Percentiles rank a stretch among this genome's conserved stretches.
These are phyloP conservation scores for Trichocomaceae sp. DNA, from an alignment of 2,329 filamentous ascomycete species.

Conservation along the genomic window DNA sequence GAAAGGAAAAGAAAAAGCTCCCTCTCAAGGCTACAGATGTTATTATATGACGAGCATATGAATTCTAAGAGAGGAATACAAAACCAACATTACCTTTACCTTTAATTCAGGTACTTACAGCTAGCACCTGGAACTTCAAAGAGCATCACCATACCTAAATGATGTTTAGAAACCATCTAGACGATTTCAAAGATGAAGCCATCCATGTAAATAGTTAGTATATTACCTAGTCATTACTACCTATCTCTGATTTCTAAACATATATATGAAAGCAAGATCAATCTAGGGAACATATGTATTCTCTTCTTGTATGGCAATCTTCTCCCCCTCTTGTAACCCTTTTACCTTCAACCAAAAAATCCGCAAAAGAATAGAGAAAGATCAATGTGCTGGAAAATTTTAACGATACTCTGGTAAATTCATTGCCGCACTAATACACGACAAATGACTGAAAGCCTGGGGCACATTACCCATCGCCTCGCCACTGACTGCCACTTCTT, in stretches of 20 bases:
- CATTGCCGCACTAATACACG: constrained; percentile 69
- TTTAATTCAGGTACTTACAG: neutral
- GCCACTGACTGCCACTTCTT: constrained; percentile 67
- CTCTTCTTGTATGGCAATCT: neutral
- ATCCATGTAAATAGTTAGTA: neutral
- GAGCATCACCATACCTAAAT: neutral
- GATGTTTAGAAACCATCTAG: neutral
- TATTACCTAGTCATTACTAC: neutral
- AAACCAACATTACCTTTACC: neutral
- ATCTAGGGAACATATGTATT: neutral
- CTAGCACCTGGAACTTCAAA: neutral
- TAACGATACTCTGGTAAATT: constrained; percentile 45
- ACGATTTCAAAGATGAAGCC: too few species aligned
- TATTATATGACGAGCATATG: neutral
- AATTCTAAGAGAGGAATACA: constrained; percentile 1
- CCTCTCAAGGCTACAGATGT: neutral
- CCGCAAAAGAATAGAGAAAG: neutral
- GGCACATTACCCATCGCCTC: constrained; percentile 76
- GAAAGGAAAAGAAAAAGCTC: neutral
- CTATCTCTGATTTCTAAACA: neutral
- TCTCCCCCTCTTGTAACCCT: neutral
- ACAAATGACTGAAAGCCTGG: constrained; percentile 71
- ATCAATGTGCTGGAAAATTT: neutral
- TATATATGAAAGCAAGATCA: neutral
- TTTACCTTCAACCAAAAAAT: neutral